Evolutionary conservation across 208 protist species (phyloP).

Genomic region (Leishmania arabica): DNA sequence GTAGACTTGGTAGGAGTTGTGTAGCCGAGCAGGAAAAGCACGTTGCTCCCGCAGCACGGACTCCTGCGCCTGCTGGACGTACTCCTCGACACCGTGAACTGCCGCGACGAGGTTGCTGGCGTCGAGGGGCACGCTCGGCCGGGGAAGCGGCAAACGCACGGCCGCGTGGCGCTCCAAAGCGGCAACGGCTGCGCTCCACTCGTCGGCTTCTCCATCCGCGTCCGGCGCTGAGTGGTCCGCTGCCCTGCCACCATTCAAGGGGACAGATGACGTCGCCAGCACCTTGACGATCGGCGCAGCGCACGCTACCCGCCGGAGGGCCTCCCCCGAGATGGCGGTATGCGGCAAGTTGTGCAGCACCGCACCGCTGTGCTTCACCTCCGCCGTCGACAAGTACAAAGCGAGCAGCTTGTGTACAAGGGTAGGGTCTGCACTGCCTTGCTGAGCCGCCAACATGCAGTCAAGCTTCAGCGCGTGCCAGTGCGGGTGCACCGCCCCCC

Average conservation of each 20-base stretch:
- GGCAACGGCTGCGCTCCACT: not conserved
- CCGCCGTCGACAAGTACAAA: conserved; percentile 57
- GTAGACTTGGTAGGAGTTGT: conserved; percentile 47
- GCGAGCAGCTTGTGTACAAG: conserved; percentile 52
- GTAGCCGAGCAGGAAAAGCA: conserved; percentile 62
- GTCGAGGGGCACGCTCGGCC: conserved; percentile 35
- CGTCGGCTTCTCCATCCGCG: not conserved
- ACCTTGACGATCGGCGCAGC: conserved; percentile 38
- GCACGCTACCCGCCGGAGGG: conserved; percentile 13
- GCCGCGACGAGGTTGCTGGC: conserved; percentile 54
- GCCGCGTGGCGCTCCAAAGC: conserved; percentile 19
- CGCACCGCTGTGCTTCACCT: conserved; percentile 66
- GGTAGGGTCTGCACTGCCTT: conserved; percentile 32
- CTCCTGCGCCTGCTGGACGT: conserved; percentile 39
- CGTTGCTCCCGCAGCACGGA: conserved; percentile 31
- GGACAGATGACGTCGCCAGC: conserved; percentile 22
- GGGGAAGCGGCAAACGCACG: conserved; percentile 36
- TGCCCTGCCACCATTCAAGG: not conserved
- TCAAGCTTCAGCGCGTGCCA: conserved; percentile 52
- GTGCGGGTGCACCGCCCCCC: conserved; percentile 55
- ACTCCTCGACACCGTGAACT: conserved; percentile 56
- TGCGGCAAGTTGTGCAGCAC: conserved; percentile 81
- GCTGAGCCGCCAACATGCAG: conserved; percentile 53
- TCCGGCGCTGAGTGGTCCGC: not conserved
- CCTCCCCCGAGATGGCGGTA: conserved; percentile 32